A percentile compares a stretch with the other conserved stretches of the same genome.
phyloP scores from a whole-genome alignment of 306 rosid species.

The Rosa chinensis region DNA sequence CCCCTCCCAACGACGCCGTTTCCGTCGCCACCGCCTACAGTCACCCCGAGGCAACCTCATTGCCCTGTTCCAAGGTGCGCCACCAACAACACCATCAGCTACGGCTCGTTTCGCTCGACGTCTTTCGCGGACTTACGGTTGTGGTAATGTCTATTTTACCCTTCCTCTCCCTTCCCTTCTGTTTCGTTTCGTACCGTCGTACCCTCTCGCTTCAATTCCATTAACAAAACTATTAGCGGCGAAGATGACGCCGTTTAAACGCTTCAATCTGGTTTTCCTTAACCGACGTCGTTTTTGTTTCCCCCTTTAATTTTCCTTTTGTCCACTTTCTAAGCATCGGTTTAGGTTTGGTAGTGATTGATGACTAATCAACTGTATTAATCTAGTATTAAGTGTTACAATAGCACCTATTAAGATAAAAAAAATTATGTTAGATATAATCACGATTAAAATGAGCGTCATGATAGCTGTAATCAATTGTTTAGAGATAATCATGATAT shows the following conservation, averaged over 20 bases:
- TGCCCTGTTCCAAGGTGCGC: slow-evolving; percentile 13
- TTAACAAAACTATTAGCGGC: background rate
- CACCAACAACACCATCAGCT: slow-evolving; percentile 29
- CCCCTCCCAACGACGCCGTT: background rate
- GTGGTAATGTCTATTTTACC: slow-evolving; percentile 48
- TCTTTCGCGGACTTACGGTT: slow-evolving; percentile 90
- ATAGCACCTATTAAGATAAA: too few species aligned
- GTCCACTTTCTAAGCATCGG: background rate
- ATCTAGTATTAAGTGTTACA: too few species aligned
- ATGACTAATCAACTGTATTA: background rate
- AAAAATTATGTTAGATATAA: background rate
- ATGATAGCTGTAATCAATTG: too few species aligned
- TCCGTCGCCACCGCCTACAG: background rate
- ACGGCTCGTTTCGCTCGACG: slow-evolving; percentile 87
- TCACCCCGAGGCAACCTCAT: background rate
- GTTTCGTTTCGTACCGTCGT: background rate
- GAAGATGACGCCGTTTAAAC: background rate
- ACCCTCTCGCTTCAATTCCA: too few species aligned
- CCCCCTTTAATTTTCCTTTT: background rate
- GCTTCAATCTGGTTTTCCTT: background rate
- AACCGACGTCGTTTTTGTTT: background rate
- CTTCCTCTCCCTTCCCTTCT: background rate
- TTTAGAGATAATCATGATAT: background rate
- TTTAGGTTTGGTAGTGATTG: background rate
- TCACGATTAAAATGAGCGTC: background rate